Evolutionary conservation across 306 rosid genomes (phyloP), one percentile per base, ranked within the genome.

Genomic region (Glycine latifolia): DNA sequence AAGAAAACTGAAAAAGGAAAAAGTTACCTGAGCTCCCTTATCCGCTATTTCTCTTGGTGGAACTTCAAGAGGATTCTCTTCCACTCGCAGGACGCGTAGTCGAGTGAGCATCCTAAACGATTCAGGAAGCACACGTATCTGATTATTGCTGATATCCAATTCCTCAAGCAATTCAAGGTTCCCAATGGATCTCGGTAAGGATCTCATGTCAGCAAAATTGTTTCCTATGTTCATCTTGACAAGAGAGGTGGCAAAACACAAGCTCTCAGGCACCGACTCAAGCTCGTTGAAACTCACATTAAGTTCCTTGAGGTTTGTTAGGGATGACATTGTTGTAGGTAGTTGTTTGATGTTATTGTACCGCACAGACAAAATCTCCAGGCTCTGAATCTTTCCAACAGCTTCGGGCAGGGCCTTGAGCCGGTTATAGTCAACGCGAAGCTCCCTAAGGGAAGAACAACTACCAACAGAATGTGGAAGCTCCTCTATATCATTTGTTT

Each of bases 381-480:
- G 83, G 82, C 89, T 88, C 91, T 83, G 90, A 85, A 94, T 92
- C 86, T 84, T 94, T 31, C 98, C 98, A 4, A 92, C 88, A 35
- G 98, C 98, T 86, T 92, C 98, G 5, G 98, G 98, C 31, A 94
- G 87, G 62, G 98, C 97, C 78, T 91, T 94, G 52, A 94, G 95
- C 65, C 88, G 76, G 58, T 94, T 94, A 81, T 91, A 94, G 81
- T 94, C 98, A 3, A 91, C 86, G 5, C 33, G 91, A 55, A 94
- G 91, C 90, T 91, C 98, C 60, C 72, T 85, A 26, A 94, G 92
- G 5, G 91, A 88, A 20, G 92, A 47, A 81, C 97, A 94, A 63
- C 86, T 89, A 47, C 95, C 98, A 43, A 94, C 85, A 56, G 92
- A 87, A 59, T 92, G 87, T 17, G 98, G 97, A 55, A 94, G 85